Percentiles rank a stretch among this genome's conserved stretches.
Conservation (phyloP, 306 rosid genomes). For the Sicyos baderoa region DNA sequence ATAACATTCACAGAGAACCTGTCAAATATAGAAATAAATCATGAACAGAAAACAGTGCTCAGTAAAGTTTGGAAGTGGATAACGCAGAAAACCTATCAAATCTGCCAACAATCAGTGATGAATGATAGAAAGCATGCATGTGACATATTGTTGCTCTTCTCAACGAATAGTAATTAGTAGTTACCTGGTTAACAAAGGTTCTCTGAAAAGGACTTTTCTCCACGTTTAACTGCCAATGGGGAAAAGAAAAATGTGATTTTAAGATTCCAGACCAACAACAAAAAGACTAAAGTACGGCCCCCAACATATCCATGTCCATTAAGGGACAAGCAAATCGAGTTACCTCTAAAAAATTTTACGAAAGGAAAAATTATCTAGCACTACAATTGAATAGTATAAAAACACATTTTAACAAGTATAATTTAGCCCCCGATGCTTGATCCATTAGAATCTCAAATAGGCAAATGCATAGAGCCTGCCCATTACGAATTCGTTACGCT, state of each 20-base stretch:
- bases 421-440: neutral
- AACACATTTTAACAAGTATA: too few species aligned
- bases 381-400: neutral
- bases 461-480: slow-evolving; percentile 11
- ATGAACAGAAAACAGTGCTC: slow-evolving; percentile 3
- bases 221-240: slow-evolving; percentile 70
- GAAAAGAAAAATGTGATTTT: slow-evolving; percentile 18
- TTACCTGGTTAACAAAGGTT: slow-evolving; percentile 96
- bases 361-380: neutral
- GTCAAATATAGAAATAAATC: slow-evolving; percentile 2
- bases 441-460: slow-evolving; percentile 3
- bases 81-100: slow-evolving; percentile 8
- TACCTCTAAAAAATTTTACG: slow-evolving; percentile 6
- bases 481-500: neutral
- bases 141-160: slow-evolving; percentile 16
- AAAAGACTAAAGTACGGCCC: neutral
- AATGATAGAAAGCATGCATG: neutral
- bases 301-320: neutral
- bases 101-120: neutral
- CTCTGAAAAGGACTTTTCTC: slow-evolving; percentile 96
- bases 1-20: neutral
- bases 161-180: slow-evolving; percentile 15
- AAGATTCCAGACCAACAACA: too few species aligned
- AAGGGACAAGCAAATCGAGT: neutral
- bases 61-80: neutral